Percentiles rank a stretch among this genome's conserved stretches.
phyloP scores from a whole-genome alignment of 208 protist genomes.

The Entamoeba invadens region DNA sequence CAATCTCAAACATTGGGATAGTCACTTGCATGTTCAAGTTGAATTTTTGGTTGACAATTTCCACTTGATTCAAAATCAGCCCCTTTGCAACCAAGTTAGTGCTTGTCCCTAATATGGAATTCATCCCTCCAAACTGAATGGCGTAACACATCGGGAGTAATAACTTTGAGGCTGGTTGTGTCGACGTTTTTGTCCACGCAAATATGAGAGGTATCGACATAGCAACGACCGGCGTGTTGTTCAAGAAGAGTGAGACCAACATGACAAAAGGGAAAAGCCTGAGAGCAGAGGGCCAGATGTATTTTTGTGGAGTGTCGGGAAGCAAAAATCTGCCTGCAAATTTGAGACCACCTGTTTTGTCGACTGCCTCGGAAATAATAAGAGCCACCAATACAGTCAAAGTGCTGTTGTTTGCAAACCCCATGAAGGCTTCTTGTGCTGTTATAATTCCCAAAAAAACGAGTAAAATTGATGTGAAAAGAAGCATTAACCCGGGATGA shows the following conservation, averaged over 20 bases:
- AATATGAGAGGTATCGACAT: not conserved
- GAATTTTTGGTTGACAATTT: not conserved
- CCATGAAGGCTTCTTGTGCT: not conserved
- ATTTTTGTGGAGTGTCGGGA: not conserved
- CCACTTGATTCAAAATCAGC: not conserved
- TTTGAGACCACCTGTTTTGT: not conserved
- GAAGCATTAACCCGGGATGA: not conserved
- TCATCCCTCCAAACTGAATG: not conserved
- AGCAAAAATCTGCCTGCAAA: not conserved
- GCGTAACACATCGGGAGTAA: not conserved
- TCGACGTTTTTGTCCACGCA: not conserved
- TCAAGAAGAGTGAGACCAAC: not conserved
- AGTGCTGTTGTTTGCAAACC: not conserved
- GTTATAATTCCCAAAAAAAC: not conserved
- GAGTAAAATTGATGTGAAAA: not conserved
- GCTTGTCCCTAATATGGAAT: not conserved
- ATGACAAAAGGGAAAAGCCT: not conserved
- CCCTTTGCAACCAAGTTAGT: not conserved
- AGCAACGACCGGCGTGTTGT: not conserved
- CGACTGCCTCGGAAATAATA: not conserved
- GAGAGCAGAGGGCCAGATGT: not conserved
- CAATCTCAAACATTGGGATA: not conserved
- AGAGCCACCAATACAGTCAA: not conserved
- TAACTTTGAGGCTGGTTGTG: not conserved
- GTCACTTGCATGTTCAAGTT: not conserved